Evolutionary conservation across 2,329 filamentous ascomycete genomes (phyloP), one percentile per base, ranked within the genome.

Genomic region (Seiridium unicorne): DNA sequence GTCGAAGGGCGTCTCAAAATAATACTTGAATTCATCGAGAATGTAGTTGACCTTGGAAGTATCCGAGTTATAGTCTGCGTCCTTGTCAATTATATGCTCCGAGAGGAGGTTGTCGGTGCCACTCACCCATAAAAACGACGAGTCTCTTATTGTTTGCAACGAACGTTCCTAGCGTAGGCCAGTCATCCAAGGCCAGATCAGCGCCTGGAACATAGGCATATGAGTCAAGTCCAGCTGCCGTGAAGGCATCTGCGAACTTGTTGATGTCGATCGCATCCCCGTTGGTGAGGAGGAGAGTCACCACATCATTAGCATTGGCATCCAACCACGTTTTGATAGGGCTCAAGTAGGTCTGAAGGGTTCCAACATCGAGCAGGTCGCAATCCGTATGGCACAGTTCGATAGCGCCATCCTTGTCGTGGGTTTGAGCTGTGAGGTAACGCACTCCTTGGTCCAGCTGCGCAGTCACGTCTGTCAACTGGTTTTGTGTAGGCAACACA

Each of bases 1-100:
- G 64, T 90, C 86, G 74, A 83, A 93, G 0, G 84, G 80, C 49
- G 89, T 94, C 72, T 94, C 91, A 77, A 89, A 93, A 65, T 89
- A 83, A 73, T 86, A 86, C 32, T 76, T 74, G 69, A 87, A 90
- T 69, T 90, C 82, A 69, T 84, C 78, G 59, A 89, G 77, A 58
- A 91, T 84, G 69, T 88, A 90, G 34, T 84, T 77, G n/a, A 85
- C 81, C 55, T 76, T 71, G 38, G 68, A 72, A 1, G 75, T 77
- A 62, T 86, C 77, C 60, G 78, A 71, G 55, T 81, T 69, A 65
- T 84, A 91, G 72, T 93, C 90, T 86, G 11, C 18, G 18, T 26
- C 18, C 18, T 26, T 26, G 18, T 44, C 6, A 34, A 18, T 5
- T 55, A 49, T 73, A 57, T 44, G 11, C 73, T 66, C 9, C 4